A percentile compares a stretch with the other conserved stretches of the same genome.
Conservation (phyloP, 768 basidiomycete genomes). For the Cytidiella melzeri region DNA sequence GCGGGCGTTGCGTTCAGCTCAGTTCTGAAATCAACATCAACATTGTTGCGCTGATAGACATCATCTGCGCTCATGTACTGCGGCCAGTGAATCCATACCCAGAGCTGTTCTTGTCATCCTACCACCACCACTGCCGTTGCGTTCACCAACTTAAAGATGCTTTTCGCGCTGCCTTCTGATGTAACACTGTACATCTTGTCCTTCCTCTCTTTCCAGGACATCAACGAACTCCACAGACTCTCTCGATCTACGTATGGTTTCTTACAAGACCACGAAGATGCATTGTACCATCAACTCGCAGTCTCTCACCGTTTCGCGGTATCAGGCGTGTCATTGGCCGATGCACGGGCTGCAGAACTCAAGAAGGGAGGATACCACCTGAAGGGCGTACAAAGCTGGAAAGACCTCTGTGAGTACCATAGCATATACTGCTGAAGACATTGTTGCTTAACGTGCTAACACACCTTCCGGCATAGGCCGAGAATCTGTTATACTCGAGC, state of each 20-base stretch:
- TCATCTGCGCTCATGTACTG: background rate
- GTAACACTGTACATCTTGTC: conserved; percentile 17
- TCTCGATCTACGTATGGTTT: conserved; percentile 12
- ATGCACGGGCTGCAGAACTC: conserved; percentile 4
- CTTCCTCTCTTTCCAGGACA: conserved; percentile 16
- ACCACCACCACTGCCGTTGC: background rate
- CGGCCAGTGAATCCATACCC: background rate
- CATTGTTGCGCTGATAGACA: background rate
- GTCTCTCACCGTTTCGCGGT: conserved; percentile 16
- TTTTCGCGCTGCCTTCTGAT: conserved; percentile 15
- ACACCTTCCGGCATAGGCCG: too few species aligned
- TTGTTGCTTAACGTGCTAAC: background rate
- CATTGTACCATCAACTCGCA: conserved; percentile 20
- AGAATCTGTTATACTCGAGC: conserved; percentile 11
- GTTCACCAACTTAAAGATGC: conserved; percentile 4
- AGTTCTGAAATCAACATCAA: background rate
- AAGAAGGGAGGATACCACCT: conserved; percentile 5
- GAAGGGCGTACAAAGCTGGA: conserved; percentile 15
- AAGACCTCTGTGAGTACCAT: conserved; percentile 16
- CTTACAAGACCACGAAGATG: conserved; percentile 13
- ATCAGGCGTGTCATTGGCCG: conserved; percentile 13
- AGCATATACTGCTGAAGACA: background rate
- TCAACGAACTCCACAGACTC: conserved; percentile 11
- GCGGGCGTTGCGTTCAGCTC: background rate
- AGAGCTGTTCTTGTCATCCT: background rate